These are phyloP conservation scores for Quambalaria eucalypti DNA, from an alignment of 1,284 basidiomycete genomes.

Conservation along the genomic window DNA sequence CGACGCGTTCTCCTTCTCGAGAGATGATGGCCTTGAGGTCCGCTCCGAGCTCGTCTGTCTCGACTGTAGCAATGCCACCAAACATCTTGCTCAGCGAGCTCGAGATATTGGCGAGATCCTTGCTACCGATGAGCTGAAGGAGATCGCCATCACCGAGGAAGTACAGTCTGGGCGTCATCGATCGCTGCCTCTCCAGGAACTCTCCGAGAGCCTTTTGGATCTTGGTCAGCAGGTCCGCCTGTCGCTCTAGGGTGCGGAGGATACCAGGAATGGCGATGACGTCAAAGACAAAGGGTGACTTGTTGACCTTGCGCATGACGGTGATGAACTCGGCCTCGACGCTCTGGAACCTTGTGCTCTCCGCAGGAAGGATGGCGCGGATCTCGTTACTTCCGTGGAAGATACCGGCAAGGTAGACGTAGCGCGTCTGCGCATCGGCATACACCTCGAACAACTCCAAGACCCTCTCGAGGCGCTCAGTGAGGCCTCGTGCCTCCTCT, in stretches of 20 bases:
- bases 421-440: conserved; percentile 99
- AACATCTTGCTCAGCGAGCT: conserved; percentile 99
- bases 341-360: conserved; percentile 92
- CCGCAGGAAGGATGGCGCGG: conserved; percentile 82
- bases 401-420: conserved; percentile 98
- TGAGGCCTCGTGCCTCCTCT: conserved; percentile 50
- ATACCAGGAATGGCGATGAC: conserved; percentile 93
- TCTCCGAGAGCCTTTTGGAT: conserved; percentile 99
- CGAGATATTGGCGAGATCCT: conserved; percentile 92
- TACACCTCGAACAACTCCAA: conserved; percentile 89
- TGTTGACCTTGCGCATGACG: conserved; percentile 99
- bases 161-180: conserved; percentile 89
- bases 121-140: conserved; percentile 97
- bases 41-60: conserved; percentile 54
- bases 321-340: conserved; percentile 97
- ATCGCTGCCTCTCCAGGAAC: conserved; percentile 93
- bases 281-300: conserved; percentile 92
- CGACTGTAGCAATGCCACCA: conserved; percentile 83
- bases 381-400: conserved; percentile 91
- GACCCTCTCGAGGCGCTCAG: conserved; percentile 44
- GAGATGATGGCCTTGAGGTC: conserved; percentile 43
- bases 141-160: conserved; percentile 99
- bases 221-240: conserved; percentile 90
- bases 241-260: conserved; percentile 91
- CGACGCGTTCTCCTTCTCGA: conserved; percentile 83